phyloP scores from a whole-genome alignment of 306 rosid genomes.

The Mimosa pudica region DNA sequence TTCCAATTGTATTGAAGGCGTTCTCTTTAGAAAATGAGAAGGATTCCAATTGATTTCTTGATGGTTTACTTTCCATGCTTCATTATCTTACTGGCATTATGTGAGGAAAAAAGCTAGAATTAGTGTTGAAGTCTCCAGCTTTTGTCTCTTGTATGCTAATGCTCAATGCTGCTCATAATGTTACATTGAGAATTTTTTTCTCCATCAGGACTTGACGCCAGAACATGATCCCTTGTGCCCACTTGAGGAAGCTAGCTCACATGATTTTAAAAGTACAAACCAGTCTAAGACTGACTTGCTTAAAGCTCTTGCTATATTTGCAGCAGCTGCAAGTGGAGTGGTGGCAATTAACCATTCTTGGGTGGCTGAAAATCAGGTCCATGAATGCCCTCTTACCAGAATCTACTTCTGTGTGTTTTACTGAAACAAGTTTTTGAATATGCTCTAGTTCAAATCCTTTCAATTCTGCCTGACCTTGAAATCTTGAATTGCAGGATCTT shows the following conservation, averaged over 20 bases:
- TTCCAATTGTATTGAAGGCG: not conserved
- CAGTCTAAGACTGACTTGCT: conserved; percentile 82
- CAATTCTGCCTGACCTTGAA: conserved; percentile 25
- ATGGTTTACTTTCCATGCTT: conserved; percentile 29
- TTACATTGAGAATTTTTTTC: conserved; percentile 43
- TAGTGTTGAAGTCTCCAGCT: conserved; percentile 14
- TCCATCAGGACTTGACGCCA: conserved; percentile 54
- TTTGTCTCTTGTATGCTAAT: conserved; percentile 20
- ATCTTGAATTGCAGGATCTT: conserved; percentile 61
- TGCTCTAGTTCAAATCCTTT: conserved; percentile 23
- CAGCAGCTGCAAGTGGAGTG: conserved; percentile 67
- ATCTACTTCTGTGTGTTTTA: conserved; percentile 21
- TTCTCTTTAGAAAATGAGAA: not conserved
- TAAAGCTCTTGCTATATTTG: conserved; percentile 82
- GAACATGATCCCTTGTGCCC: conserved; percentile 84
- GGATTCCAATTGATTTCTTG: not conserved
- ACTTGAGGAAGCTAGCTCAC: conserved; percentile 71
- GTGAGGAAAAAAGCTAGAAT: conserved; percentile 3
- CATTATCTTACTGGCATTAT: not conserved
- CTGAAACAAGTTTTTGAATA: not conserved
- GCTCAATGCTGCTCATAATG: conserved; percentile 24
- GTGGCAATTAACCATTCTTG: conserved; percentile 90
- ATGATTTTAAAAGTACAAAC: conserved; percentile 60
- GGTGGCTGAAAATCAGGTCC: conserved; percentile 96
- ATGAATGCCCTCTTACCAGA: conserved; percentile 28